Base-by-base conservation (phyloP, 1,284 basidiomycete genomes). In the Moesziomyces sp. region DNA sequence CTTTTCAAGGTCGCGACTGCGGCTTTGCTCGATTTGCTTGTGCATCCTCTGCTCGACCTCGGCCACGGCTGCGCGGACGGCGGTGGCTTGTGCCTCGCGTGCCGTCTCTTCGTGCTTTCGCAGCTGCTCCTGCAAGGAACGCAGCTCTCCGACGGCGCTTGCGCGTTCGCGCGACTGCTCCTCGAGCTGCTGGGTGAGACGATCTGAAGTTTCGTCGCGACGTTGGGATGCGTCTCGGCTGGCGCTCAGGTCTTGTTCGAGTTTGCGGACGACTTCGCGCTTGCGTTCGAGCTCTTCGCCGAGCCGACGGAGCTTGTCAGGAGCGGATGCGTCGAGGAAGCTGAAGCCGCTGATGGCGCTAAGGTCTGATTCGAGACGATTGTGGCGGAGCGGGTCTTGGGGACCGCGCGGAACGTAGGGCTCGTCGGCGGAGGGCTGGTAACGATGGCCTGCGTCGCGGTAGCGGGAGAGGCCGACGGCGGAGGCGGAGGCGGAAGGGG, bases 311-410 rank as follows among this genome's bases (percentile, higher is more conserved):
- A 74, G 50, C 58, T 75, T 71, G 11, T 71, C 67, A 14, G 66
- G 55, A 18, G 58, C 58, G 4, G 63, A 42, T 14, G 63, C 67
- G 57, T 67, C 67, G 47, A 61, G 59, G 42, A 75, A 75, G 63
- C 60, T 66, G 54, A 67, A 75, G 13, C 67, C 72, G 44, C 63
- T 75, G 66, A 65, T 58, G 26, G 62, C 62, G 45, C 72, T 66
- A 43, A 63, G 43, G 46, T 71, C 62, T 8, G 72, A 71, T 33
- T 63, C 67, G 61, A 70, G 58, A 3, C 66, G 61, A 14, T 63
- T 67, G 50, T 74, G 72, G 14, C 71, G 61, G 18, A 74, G 49
- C 14, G 58, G 49, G 21, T 74, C 55, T 10, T 57, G 26, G 18
- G 62, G 58, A 0, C 57, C 72, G 40, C 44, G 45, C 1, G 66